Conservation (phyloP, 495 filamentous ascomycete genomes). For the Schizothecium vesticola region DNA sequence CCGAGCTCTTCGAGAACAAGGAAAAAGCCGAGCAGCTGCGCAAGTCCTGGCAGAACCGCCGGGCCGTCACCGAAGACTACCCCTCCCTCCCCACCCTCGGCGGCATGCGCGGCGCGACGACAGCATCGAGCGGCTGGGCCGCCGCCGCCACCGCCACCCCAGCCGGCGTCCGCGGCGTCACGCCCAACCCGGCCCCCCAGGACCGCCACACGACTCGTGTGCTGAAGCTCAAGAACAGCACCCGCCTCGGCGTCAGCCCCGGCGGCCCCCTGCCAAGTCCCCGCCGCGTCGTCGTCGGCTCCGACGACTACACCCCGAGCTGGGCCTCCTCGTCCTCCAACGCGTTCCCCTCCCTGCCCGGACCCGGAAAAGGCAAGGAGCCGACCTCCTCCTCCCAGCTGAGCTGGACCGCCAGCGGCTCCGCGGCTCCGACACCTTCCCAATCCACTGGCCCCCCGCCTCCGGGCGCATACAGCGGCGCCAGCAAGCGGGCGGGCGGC, state of each 20-base stretch:
- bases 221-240: slow-evolving; percentile 46
- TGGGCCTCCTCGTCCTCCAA: slow-evolving; percentile 23
- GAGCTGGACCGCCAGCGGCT: slow-evolving; percentile 29
- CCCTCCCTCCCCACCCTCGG: slow-evolving; percentile 74
- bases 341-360: slow-evolving; percentile 29
- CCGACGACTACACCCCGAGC: neutral
- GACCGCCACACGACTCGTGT: slow-evolving; percentile 37
- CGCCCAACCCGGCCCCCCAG: slow-evolving; percentile 23
- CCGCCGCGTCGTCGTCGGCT: slow-evolving; percentile 15
- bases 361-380: slow-evolving; percentile 41
- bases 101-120: slow-evolving; percentile 49
- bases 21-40: slow-evolving; percentile 64
- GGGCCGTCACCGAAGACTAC: slow-evolving; percentile 93
- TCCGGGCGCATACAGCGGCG: neutral
- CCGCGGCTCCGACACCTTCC: slow-evolving; percentile 19
- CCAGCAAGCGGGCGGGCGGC: slow-evolving; percentile 8
- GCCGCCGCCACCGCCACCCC: slow-evolving; percentile 42
- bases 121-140: slow-evolving; percentile 47
- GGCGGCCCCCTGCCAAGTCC: slow-evolving; percentile 27
- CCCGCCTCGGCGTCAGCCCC: slow-evolving; percentile 25
- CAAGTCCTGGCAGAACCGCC: slow-evolving; percentile 89
- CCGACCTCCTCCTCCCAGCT: slow-evolving; percentile 24
- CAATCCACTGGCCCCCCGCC: slow-evolving; percentile 16
- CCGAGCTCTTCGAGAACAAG: slow-evolving; percentile 85
- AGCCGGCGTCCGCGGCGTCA: slow-evolving; percentile 11